Conservation (phyloP, 2,329 filamentous ascomycete genomes). For the Fusarium sp. region DNA sequence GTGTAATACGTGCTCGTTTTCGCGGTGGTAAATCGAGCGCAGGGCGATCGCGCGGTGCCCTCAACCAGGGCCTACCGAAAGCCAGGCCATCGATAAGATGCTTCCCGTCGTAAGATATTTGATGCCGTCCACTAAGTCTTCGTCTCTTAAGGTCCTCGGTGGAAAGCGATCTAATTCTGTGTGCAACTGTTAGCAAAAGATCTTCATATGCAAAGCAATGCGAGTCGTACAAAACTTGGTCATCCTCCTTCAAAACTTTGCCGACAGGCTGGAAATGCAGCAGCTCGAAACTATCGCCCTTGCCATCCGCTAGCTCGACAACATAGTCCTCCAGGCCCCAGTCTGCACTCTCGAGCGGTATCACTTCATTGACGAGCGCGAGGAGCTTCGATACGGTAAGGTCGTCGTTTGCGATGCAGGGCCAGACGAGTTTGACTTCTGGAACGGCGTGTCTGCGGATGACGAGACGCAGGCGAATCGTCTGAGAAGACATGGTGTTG, state of each 20-base stretch:
- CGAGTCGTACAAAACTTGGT: constrained; percentile 78
- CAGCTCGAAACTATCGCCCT: constrained; percentile 80
- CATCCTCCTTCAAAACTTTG: constrained; percentile 81
- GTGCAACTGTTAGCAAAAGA: constrained; percentile 19
- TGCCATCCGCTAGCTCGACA: constrained; percentile 73
- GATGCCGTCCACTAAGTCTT: constrained; percentile 79
- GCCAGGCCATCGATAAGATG: constrained; percentile 88
- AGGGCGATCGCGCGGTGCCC: constrained; percentile 70
- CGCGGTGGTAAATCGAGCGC: constrained; percentile 77
- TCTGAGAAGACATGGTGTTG: constrained; percentile 48
- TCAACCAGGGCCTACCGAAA: constrained; percentile 80
- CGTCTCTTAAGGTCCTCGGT: constrained; percentile 79
- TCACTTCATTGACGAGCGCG: constrained; percentile 79
- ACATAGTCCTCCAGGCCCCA: constrained; percentile 94
- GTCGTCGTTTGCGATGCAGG: constrained; percentile 66
- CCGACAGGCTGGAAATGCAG: constrained; percentile 83
- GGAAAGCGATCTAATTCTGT: constrained; percentile 84
- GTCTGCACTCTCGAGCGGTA: constrained; percentile 83
- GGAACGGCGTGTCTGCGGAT: constrained; percentile 81
- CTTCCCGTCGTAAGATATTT: constrained; percentile 82
- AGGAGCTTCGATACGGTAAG: constrained; percentile 82
- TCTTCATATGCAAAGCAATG: background rate
- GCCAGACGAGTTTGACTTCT: constrained; percentile 78
- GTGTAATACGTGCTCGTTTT: constrained; percentile 70
- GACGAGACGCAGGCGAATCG: constrained; percentile 77